Base-by-base conservation (phyloP, 805 yeast species). In the Myxozyma kluyveri region DNA sequence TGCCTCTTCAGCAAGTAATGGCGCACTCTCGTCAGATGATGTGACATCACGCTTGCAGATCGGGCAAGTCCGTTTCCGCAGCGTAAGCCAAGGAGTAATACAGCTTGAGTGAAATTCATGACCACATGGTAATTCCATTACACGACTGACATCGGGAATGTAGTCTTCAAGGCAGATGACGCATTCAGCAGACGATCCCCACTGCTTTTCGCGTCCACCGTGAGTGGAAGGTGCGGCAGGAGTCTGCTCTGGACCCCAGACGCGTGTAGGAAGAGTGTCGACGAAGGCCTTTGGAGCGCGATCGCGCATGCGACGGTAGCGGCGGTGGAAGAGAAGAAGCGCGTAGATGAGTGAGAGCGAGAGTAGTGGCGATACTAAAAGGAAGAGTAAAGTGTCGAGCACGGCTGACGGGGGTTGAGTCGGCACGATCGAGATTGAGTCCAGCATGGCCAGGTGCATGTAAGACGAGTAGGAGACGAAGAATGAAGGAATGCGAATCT, bases 101-200 rank as follows among this genome's bases (percentile, higher is more conserved):
- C 86, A 82, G 23, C 68, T 69, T 40, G 75, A 75, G 62, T 82
- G 86, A 67, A 75, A 82, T 56, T 80, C 78, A 64, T 82, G 86
- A 46, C 77, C 76, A 63, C 86, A 82, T 5, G 80, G 81, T 44
- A 82, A 69, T 21, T 75, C 69, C 67, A 81, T 70, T 18, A 82
- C 79, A 43, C 70, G 68, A 21, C 78, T 71, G 49, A 67, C 69
- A 29, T 79, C 73, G 14, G 76, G 75, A 9, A 69, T 66, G 60
- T 76, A 81, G 55, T 72, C 75, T 42, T 77, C 84, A 38, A 82
- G 71, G 59, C 86, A 82, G 22, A 82, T 80, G 22, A 80, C 77
- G 62, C 86, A 82, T 64, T 79, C 81, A 56, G 71, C 77, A 1
- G 81, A 67, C 1, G 77, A 74, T 44, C 67, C 69, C 72, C 72